Evolutionary conservation across 768 basidiomycete genomes (phyloP), one percentile per base, ranked within the genome.

Genomic region (Rhodotorula graminis): DNA sequence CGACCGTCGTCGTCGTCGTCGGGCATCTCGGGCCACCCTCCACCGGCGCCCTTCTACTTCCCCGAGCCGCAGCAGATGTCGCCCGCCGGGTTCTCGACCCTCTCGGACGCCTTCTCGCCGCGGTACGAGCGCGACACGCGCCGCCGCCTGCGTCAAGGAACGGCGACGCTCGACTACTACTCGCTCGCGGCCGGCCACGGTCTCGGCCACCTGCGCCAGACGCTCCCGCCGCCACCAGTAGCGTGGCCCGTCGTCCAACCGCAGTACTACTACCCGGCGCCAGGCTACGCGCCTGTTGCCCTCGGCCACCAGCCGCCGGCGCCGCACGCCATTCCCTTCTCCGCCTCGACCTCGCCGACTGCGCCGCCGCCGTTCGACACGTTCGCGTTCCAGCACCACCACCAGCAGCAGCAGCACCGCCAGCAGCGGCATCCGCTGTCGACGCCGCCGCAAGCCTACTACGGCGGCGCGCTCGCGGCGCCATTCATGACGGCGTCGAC

Each of bases 171-270:
- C 37, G 62, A 55, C 19, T 72, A 72, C 62, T 72, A 72, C 62
- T 64, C 71, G 33, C 71, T 72, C 46, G 71, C 71, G 14, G 66
- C 71, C 3, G 71, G 71, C 6, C 62, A 72, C 23, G 66, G 62
- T 14, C 66, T 64, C 10, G 71, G 71, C 0, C 62, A 47, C 18
- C 62, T 72, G 1, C 65, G 59, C 27, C 65, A 72, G 49, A 64
- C 65, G 33, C 33, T 52, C 14, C 65, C 70, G 29, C 59, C 64
- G 14, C 64, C 56, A 1, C 46, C 37, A 1, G 33, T 25, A 27
- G 42, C 27, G 6, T 12, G 5, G 27, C 59, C 59, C 7, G 14
- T 6, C 33, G 57, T 33, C 37, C 37, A 37, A 9, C 37, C 37
- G 33, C 33, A 33, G 56, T 31, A 37, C 19, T 4, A 33, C 61